Conservation (phyloP, 208 protist genomes). For the Phytomonas francai region DNA sequence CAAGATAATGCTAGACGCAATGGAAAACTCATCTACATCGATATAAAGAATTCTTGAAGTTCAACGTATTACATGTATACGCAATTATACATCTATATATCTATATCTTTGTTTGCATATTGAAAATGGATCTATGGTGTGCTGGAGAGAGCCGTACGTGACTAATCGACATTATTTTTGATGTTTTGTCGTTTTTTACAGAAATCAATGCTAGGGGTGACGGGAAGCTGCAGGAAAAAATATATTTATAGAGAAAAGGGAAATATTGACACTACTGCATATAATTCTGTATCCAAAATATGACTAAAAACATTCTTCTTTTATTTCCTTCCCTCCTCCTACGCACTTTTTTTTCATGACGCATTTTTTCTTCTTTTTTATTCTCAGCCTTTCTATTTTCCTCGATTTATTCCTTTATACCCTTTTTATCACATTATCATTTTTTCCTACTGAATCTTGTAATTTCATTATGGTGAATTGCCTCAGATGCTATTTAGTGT, state of each 20-base stretch:
- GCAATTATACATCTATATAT: slow-evolving; percentile 11
- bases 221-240: too few relatives aligned
- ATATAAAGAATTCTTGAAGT: not conserved
- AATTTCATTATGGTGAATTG: slow-evolving; percentile 12
- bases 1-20: slow-evolving; percentile 45
- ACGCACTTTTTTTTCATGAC: not conserved
- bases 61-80: not conserved
- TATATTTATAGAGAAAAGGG: too few relatives aligned
- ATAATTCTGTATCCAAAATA: too few relatives aligned
- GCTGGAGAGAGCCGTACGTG: not conserved
- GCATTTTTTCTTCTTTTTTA: slow-evolving; percentile 2
- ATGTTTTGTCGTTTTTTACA: not conserved
- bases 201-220: not conserved
- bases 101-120: not conserved
- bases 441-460: not conserved
- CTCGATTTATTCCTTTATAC: not conserved
- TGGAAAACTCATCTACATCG: slow-evolving; percentile 26
- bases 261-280: too few relatives aligned
- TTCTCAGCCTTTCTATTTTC: slow-evolving; percentile 3
- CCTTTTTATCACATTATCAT: slow-evolving; percentile 5
- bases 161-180: not conserved
- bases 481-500: not conserved
- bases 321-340: not conserved
- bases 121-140: not conserved
- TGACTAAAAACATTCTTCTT: slow-evolving; percentile 1